Evolutionary conservation across 2,329 filamentous ascomycete genomes (phyloP).

Genomic region (Erysiphe neolycopersici): DNA sequence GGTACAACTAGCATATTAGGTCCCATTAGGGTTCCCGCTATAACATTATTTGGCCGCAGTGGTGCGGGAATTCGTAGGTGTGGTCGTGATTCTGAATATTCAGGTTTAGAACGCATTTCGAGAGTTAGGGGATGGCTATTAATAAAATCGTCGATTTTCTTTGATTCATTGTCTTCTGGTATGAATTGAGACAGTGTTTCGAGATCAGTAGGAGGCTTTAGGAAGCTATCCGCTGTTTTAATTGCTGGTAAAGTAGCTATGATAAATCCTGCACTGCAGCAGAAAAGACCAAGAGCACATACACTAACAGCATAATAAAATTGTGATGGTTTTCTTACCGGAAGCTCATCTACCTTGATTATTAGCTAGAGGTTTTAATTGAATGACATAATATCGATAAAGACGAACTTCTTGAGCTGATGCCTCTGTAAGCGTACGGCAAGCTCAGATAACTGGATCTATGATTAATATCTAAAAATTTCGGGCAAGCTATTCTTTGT

Average conservation of each 20-base stretch:
- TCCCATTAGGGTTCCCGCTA: constrained; percentile 52
- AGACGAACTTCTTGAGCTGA: too few relatives aligned
- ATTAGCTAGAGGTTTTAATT: too few relatives aligned
- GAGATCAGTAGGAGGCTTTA: constrained; percentile 35
- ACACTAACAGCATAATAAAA: background rate
- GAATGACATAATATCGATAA: too few relatives aligned
- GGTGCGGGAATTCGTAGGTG: constrained; percentile 59
- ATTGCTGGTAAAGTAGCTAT: constrained; percentile 28
- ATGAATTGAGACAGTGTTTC: constrained; percentile 44
- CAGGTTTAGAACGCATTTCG: constrained; percentile 37
- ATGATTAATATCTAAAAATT: too few relatives aligned
- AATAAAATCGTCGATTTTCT: constrained; percentile 45
- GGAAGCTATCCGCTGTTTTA: constrained; percentile 20
- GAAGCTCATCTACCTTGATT: too few relatives aligned
- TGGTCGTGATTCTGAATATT: constrained; percentile 51
- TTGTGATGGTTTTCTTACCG: background rate
- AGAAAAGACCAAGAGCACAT: constrained; percentile 14
- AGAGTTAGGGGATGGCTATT: constrained; percentile 45
- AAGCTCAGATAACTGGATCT: too few relatives aligned
- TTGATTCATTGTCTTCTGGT: constrained; percentile 23
- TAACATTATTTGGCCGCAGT: constrained; percentile 50
- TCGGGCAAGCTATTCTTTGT: too few relatives aligned
- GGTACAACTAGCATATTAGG: constrained; percentile 55
- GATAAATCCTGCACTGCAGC: constrained; percentile 24
- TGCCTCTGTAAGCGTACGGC: too few relatives aligned